Evolutionary conservation across 768 basidiomycete species (phyloP).

Genomic region (Cystofilobasidium ferigula): DNA sequence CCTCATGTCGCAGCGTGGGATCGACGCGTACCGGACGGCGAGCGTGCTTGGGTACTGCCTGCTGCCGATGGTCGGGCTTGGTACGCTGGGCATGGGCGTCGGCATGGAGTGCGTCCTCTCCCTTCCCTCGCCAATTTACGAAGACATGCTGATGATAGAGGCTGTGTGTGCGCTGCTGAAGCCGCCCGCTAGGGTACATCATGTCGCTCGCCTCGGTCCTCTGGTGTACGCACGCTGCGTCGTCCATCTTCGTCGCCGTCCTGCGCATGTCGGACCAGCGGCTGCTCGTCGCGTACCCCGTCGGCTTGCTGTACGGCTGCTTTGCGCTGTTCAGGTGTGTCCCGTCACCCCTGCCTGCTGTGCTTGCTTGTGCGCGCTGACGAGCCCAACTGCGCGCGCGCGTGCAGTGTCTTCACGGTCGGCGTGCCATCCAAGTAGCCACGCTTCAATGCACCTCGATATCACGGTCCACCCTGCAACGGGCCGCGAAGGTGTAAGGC

Average conservation of each 20-base stretch:
- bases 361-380: background rate
- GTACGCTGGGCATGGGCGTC: slow-evolving; percentile 73
- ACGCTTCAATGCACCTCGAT: background rate
- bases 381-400: background rate
- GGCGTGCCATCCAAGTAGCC: slow-evolving; percentile 11
- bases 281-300: slow-evolving; percentile 88
- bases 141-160: background rate
- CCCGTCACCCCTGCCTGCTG: background rate
- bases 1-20: slow-evolving; percentile 87
- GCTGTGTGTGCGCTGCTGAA: slow-evolving; percentile 35
- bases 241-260: slow-evolving; percentile 88
- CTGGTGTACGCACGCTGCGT: slow-evolving; percentile 96
- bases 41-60: slow-evolving; percentile 95
- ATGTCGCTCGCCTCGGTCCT: slow-evolving; percentile 69
- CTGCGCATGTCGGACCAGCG: slow-evolving; percentile 92
- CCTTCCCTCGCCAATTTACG: background rate
- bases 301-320: slow-evolving; percentile 85
- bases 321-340: slow-evolving; percentile 67
- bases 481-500: no score
- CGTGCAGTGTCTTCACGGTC: slow-evolving; percentile 11
- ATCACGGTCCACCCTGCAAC: no score
- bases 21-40: slow-evolving; percentile 81
- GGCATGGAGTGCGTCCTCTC: slow-evolving; percentile 64
- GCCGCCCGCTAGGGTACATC: slow-evolving; percentile 73
- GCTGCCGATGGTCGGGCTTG: slow-evolving; percentile 89